Evolutionary conservation across 345 rosid genomes (phyloP).

Genomic region (Capsella bursapastoris): DNA sequence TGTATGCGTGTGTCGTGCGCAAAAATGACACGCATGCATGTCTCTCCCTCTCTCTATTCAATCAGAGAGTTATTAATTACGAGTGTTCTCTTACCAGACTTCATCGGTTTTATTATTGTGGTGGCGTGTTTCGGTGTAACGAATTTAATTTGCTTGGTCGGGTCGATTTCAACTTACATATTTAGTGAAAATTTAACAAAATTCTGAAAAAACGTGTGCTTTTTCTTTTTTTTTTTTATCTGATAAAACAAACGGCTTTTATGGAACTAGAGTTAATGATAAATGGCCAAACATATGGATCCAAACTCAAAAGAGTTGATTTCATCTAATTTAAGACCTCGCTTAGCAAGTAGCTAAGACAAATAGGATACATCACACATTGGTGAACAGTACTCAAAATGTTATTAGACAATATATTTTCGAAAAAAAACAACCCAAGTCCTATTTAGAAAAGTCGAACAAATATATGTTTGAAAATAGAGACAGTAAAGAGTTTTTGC

Average conservation of each 20-base stretch:
- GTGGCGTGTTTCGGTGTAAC: slow-evolving; percentile 38
- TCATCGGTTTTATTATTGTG: slow-evolving; percentile 35
- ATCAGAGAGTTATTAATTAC: slow-evolving; percentile 18
- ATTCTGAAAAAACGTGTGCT: slow-evolving; percentile 13
- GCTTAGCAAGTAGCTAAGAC: background rate
- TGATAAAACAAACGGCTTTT: slow-evolving; percentile 6
- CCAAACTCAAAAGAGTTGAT: background rate
- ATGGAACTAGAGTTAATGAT: background rate
- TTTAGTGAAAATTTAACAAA: slow-evolving; percentile 11
- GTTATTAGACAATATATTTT: too few relatives aligned
- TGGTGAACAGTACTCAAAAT: background rate
- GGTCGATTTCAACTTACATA: slow-evolving; percentile 31
- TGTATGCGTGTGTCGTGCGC: slow-evolving; percentile 3
- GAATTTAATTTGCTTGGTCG: slow-evolving; percentile 36
- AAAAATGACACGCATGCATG: slow-evolving; percentile 33
- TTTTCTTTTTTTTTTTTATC: background rate
- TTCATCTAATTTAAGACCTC: background rate
- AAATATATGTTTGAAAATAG: slow-evolving; percentile 6
- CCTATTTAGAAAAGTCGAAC: background rate
- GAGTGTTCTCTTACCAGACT: slow-evolving; percentile 44
- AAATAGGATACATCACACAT: background rate
- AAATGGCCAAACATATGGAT: slow-evolving; percentile 10
- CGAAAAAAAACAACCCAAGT: too few relatives aligned
- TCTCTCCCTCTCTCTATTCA: background rate
- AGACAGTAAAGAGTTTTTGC: slow-evolving; percentile 13